These are phyloP conservation scores for Monilinia fructigena DNA, from an alignment of 2,329 filamentous ascomycete genomes.

Conservation along the genomic window DNA sequence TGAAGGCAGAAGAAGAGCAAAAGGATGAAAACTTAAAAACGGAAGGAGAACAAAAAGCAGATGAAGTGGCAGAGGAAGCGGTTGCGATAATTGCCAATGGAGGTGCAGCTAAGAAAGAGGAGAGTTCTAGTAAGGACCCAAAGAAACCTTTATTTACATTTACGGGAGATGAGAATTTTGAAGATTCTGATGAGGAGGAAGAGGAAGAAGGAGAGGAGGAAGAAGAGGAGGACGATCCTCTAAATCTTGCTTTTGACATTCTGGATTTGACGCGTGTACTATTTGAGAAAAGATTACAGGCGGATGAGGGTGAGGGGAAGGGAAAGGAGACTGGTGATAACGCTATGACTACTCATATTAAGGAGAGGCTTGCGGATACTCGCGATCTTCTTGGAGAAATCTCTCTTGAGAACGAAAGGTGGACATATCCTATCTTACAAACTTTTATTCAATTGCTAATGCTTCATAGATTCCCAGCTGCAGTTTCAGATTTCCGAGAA, in stretches of 20 bases:
- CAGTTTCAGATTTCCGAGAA: constrained; percentile 78
- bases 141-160: constrained; percentile 89
- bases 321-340: constrained; percentile 47
- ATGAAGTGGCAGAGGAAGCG: constrained; percentile 49
- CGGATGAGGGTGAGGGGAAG: constrained; percentile 46
- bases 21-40: constrained; percentile 46
- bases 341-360: constrained; percentile 58
- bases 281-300: constrained; percentile 55
- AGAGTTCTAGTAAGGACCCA: constrained; percentile 39
- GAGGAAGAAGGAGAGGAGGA: constrained; percentile 48
- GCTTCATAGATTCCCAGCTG: constrained; percentile 66
- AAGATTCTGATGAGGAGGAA: constrained; percentile 74
- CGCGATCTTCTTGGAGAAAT: constrained; percentile 95
- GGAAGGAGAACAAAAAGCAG: constrained; percentile 44
- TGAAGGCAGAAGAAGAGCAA: constrained; percentile 50
- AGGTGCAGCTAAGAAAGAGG: constrained; percentile 39
- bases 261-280: constrained; percentile 75
- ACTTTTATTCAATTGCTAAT: constrained; percentile 28
- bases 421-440: constrained; percentile 30
- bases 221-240: constrained; percentile 59
- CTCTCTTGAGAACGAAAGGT: constrained; percentile 91
- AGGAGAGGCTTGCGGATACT: constrained; percentile 77
- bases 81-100: constrained; percentile 43
- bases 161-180: constrained; percentile 90
- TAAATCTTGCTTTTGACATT: constrained; percentile 79